Evolutionary conservation across 2,329 filamentous ascomycete species (phyloP).

Genomic region (Lasiodiplodia sp.): DNA sequence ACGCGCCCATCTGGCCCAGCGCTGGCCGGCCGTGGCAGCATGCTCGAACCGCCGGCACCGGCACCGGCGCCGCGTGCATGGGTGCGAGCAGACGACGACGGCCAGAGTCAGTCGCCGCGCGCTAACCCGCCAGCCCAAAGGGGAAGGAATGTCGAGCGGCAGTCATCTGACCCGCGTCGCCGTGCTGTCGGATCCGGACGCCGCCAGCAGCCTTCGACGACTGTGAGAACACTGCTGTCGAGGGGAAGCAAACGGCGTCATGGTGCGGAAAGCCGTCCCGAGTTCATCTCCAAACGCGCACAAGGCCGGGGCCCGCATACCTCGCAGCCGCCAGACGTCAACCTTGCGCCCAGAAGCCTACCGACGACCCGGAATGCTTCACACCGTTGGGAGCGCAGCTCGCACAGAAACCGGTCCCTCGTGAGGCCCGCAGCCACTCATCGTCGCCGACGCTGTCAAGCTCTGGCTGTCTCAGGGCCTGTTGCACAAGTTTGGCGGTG

Average conservation of each 20-base stretch:
- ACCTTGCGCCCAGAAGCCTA: slow-evolving; percentile 19
- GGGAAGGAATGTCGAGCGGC: slow-evolving; percentile 15
- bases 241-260: slow-evolving; percentile 18
- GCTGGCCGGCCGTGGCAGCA: neutral
- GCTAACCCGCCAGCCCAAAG: slow-evolving; percentile 4
- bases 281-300: slow-evolving; percentile 11
- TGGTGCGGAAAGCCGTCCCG: slow-evolving; percentile 21
- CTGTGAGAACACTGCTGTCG: slow-evolving; percentile 4
- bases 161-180: slow-evolving; percentile 19
- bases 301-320: slow-evolving; percentile 2
- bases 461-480: slow-evolving; percentile 25
- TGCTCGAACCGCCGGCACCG: slow-evolving; percentile 10
- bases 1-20: neutral
- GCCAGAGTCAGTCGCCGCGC: slow-evolving; percentile 21
- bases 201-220: slow-evolving; percentile 1
- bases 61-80: slow-evolving; percentile 16
- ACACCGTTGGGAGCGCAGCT: slow-evolving; percentile 19
- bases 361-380: slow-evolving; percentile 30
- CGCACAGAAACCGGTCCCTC: slow-evolving; percentile 12
- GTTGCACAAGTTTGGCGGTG: slow-evolving; percentile 29
- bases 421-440: slow-evolving; percentile 22
- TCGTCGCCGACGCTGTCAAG: slow-evolving; percentile 20
- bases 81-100: neutral
- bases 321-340: slow-evolving; percentile 22
- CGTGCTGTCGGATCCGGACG: slow-evolving; percentile 10